phyloP scores from a whole-genome alignment of 768 basidiomycete genomes.

The Pleurotus platypus region DNA sequence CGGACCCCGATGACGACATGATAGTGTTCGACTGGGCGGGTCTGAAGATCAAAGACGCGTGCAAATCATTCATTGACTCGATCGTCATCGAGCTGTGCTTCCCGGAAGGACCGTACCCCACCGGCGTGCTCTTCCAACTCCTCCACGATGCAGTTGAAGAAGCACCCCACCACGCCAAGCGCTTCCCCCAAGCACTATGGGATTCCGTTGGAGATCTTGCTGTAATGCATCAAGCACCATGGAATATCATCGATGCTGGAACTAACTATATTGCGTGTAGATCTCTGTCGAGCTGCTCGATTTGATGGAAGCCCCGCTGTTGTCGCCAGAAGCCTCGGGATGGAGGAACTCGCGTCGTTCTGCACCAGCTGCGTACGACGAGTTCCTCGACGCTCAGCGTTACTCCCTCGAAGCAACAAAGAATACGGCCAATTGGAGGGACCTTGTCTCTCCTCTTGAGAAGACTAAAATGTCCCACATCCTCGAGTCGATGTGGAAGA shows the following conservation, averaged over 20 bases:
- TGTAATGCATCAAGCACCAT: slow-evolving; percentile 32
- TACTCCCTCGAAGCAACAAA: slow-evolving; percentile 57
- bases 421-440: slow-evolving; percentile 46
- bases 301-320: slow-evolving; percentile 58
- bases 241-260: neutral
- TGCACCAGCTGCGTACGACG: slow-evolving; percentile 59
- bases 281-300: slow-evolving; percentile 63
- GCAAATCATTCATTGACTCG: slow-evolving; percentile 78
- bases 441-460: slow-evolving; percentile 55
- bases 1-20: slow-evolving; percentile 42
- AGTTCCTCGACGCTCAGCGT: slow-evolving; percentile 68
- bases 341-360: slow-evolving; percentile 48
- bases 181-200: slow-evolving; percentile 78
- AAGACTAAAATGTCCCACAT: slow-evolving; percentile 45
- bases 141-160: slow-evolving; percentile 72
- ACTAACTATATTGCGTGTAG: slow-evolving; percentile 27
- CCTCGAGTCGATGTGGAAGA: slow-evolving; percentile 63
- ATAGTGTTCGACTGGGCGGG: slow-evolving; percentile 64
- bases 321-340: slow-evolving; percentile 48
- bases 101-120: slow-evolving; percentile 65
- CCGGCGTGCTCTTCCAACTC: slow-evolving; percentile 59
- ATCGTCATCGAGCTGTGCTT: slow-evolving; percentile 82
- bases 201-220: slow-evolving; percentile 81
- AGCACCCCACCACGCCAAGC: slow-evolving; percentile 66
- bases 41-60: slow-evolving; percentile 46